Conservation (phyloP, 2,329 filamentous ascomycete species). For the Cordyceps fumosorosea region DNA sequence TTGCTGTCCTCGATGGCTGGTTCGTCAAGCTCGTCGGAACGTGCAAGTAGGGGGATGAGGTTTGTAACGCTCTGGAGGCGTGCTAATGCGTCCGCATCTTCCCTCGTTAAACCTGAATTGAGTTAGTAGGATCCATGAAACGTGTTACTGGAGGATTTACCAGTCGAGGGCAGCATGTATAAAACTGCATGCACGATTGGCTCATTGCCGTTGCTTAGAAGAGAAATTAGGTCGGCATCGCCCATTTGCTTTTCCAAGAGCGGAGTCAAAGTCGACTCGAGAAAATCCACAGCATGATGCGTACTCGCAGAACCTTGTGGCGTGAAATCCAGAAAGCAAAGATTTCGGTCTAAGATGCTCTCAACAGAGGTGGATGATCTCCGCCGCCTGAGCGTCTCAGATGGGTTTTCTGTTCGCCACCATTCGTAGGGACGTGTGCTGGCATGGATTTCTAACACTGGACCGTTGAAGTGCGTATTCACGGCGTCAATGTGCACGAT, state of each 20-base stretch:
- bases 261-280: constrained; percentile 45
- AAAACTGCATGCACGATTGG: constrained; percentile 78
- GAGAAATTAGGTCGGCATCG: constrained; percentile 66
- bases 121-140: neutral
- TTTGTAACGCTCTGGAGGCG: constrained; percentile 70
- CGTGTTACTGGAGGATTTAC: constrained; percentile 39
- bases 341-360: constrained; percentile 76
- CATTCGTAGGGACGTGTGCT: constrained; percentile 79
- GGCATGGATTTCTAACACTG: constrained; percentile 63
- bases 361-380: constrained; percentile 58
- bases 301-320: constrained; percentile 27
- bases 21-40: constrained; percentile 60
- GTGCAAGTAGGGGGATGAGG: constrained; percentile 74
- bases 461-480: constrained; percentile 23
- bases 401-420: constrained; percentile 79
- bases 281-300: constrained; percentile 61
- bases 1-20: constrained; percentile 55
- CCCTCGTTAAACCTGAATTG: constrained; percentile 23
- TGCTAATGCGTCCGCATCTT: constrained; percentile 65
- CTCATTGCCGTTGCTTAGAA: constrained; percentile 77
- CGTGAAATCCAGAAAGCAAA: constrained; percentile 75
- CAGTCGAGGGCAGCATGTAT: constrained; percentile 65
- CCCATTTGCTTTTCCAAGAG: constrained; percentile 47
- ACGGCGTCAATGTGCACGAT: constrained; percentile 87
- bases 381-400: constrained; percentile 47